A percentile compares a stretch with the other conserved stretches of the same genome.
Evolutionary conservation across 1,284 basidiomycete genomes (phyloP).

Genomic region (Megacollybia platyphylla): DNA sequence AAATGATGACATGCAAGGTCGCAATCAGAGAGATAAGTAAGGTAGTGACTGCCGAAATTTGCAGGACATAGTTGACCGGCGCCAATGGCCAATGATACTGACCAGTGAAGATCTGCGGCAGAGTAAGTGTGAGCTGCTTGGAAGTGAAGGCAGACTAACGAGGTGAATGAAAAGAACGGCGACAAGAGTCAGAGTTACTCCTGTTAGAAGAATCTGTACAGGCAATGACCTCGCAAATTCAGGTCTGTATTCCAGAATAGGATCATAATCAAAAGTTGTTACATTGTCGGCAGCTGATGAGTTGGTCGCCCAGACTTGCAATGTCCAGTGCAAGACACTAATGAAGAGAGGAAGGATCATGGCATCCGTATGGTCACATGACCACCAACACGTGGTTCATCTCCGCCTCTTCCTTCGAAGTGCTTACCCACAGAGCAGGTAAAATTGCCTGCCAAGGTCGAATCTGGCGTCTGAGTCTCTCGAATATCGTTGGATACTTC

Average conservation of each 20-base stretch:
- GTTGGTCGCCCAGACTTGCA: background rate
- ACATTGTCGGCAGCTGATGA: no score
- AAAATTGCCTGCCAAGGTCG: no score
- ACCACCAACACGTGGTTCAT: no score
- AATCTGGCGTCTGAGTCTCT: no score
- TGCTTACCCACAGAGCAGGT: no score
- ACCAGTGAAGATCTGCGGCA: slow-evolving; percentile 63
- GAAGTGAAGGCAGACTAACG: background rate
- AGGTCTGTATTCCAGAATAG: slow-evolving; percentile 68
- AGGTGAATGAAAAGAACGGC: slow-evolving; percentile 87
- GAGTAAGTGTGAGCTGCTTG: no score
- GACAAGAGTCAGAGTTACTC: slow-evolving; percentile 80
- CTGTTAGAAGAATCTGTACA: slow-evolving; percentile 81
- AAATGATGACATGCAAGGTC: slow-evolving; percentile 68
- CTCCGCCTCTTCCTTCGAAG: no score
- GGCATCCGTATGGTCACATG: no score
- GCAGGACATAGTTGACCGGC: slow-evolving; percentile 83
- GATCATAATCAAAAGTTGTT: slow-evolving; percentile 27
- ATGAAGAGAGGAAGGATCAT: no score
- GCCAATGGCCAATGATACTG: slow-evolving; percentile 96
- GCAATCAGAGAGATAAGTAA: slow-evolving; percentile 70
- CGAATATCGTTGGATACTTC: no score
- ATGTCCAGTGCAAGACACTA: background rate
- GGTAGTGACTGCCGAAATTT: slow-evolving; percentile 71
- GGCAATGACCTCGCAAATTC: slow-evolving; percentile 79